Evolutionary conservation across 78 protist genomes (phyloP), one percentile per base, ranked within the genome.

Genomic region (Polysphondylium violaceum): DNA sequence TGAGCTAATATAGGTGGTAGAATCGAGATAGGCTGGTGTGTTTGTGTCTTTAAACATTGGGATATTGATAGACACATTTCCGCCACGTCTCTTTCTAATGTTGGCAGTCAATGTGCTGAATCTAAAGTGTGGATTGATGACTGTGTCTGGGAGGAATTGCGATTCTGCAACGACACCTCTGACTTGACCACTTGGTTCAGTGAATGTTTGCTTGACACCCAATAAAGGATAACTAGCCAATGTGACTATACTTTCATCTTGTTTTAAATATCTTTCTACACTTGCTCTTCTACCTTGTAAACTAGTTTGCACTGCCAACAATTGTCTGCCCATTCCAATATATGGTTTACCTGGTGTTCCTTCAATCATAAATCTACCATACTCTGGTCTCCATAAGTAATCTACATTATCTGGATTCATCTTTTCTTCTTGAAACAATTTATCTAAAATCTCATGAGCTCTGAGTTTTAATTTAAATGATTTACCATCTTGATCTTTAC

Each of bases 271-370:
- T 35, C 35, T 68, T 9, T 51, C 63, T 11, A 89, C 75, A 29
- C 38, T 64, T 27, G 43, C 40, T 29, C 94, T 33, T 74, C 93
- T 60, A 7, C n/a, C 36, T 6, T 33, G 60, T 25, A 74, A 73
- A 59, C 68, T 71, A 23, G 35, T 40, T 50, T 79, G 53, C 19
- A 79, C 67, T 0, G 40, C 21, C 35, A 79, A 67, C 40, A 79
- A 61, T 61, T 79, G 88, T 64, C 63, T 64, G 53, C 88, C 88
- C n/a, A 79, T 17, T 21, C 72, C 78, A 16, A 35, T 60, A 89
- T 96, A 98, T 41, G 99, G 99, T 12, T 21, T 4, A 4, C 95
- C 96, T 23, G 99, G 99, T 9, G 98, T 97, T 69, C 97, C 97
- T 61, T 97, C 99, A 16, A 97, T 72, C 98, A 97, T 97, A 75